phyloP scores from a whole-genome alignment of 2,329 filamentous ascomycete species.

The Colletotrichum lupini region DNA sequence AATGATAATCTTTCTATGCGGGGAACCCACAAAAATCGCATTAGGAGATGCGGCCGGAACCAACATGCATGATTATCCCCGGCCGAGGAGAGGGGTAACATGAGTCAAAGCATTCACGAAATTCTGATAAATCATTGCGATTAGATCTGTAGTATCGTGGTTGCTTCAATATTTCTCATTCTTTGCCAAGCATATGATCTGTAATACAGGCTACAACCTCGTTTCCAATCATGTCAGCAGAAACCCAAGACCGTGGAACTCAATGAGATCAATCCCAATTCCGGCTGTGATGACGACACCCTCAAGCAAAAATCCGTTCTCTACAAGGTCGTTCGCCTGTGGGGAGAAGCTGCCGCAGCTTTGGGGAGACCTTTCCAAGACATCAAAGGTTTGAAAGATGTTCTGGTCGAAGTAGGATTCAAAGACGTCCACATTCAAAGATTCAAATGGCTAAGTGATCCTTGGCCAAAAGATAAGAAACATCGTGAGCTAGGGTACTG shows the following conservation, averaged over 20 bases:
- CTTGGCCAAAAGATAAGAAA: slow-evolving; percentile 47
- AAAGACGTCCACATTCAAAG: slow-evolving; percentile 40
- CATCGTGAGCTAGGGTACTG: slow-evolving; percentile 48
- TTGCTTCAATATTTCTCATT: background rate
- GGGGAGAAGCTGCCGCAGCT: background rate
- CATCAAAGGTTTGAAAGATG: background rate
- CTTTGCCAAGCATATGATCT: too few relatives aligned
- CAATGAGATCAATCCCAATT: slow-evolving; percentile 52
- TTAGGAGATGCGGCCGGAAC: background rate
- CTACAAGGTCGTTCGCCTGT: slow-evolving; percentile 33
- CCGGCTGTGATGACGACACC: slow-evolving; percentile 54
- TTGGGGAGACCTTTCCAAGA: background rate
- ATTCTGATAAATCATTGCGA: too few relatives aligned
- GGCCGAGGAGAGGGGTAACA: slow-evolving; percentile 9
- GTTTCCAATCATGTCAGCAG: too few relatives aligned
- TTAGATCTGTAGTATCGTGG: too few relatives aligned
- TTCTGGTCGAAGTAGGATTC: slow-evolving; percentile 44
- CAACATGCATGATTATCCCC: background rate
- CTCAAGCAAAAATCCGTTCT: slow-evolving; percentile 43
- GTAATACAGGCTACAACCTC: too few relatives aligned
- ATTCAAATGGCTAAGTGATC: slow-evolving; percentile 45
- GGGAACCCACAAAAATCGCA: background rate
- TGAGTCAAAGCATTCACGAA: too few relatives aligned
- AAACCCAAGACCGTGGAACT: slow-evolving; percentile 44
- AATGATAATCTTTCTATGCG: background rate